Conservation (phyloP, 805 yeast species). For the Candida maesae region DNA sequence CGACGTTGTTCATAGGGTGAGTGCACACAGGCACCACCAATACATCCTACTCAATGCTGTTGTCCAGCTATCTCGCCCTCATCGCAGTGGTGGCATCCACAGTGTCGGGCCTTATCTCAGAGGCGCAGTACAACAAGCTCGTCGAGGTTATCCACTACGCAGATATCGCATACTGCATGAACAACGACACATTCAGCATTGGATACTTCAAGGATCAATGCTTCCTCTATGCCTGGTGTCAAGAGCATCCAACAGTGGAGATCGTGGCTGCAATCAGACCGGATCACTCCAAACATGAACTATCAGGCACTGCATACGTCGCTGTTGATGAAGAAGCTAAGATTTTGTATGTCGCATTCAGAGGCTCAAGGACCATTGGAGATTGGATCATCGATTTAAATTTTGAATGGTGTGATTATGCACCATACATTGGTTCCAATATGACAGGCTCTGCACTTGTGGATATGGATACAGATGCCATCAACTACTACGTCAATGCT, state of each 20-base stretch:
- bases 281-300: slow-evolving; percentile 30
- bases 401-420: slow-evolving; percentile 28
- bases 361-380: slow-evolving; percentile 60
- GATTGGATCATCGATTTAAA: slow-evolving; percentile 62
- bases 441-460: background rate
- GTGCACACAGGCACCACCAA: too few relatives aligned
- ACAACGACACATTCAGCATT: background rate
- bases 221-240: slow-evolving; percentile 5
- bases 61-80: background rate
- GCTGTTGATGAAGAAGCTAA: slow-evolving; percentile 43
- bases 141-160: slow-evolving; percentile 14
- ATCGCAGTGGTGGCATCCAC: background rate
- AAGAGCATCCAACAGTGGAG: background rate
- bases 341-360: slow-evolving; percentile 47
- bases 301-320: slow-evolving; percentile 52
- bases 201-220: slow-evolving; percentile 14
- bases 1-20: too few relatives aligned
- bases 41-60: too few relatives aligned
- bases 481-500: slow-evolving; percentile 3
- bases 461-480: background rate
- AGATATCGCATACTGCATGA: slow-evolving; percentile 20
- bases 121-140: slow-evolving; percentile 8
- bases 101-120: slow-evolving; percentile 4
- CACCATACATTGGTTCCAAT: slow-evolving; percentile 3
- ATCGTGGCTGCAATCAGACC: slow-evolving; percentile 16